Evolutionary conservation across 2,329 filamentous ascomycete species (phyloP).

Genomic region (Calonectria leucothoes): DNA sequence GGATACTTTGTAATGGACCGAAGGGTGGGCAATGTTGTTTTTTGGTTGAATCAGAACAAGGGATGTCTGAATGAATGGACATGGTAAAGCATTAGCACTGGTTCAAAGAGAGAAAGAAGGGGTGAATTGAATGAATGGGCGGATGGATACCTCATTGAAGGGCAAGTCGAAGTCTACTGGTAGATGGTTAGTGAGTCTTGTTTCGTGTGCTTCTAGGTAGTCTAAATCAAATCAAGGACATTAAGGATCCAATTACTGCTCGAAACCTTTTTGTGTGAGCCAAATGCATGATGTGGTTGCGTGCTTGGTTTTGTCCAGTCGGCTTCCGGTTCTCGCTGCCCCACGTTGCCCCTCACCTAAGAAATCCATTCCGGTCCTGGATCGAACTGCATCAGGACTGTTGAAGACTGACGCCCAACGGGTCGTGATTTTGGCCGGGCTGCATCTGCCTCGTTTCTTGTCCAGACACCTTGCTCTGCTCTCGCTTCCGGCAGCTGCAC

Average conservation of each 20-base stretch:
- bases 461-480: background rate
- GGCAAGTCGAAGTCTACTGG: slow-evolving; percentile 8
- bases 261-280: slow-evolving; percentile 24
- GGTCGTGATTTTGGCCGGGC: background rate
- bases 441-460: background rate
- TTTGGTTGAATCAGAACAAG: slow-evolving; percentile 3
- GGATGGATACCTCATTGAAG: slow-evolving; percentile 11
- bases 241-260: slow-evolving; percentile 15
- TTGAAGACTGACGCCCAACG: slow-evolving; percentile 20
- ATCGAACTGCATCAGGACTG: slow-evolving; percentile 11
- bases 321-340: slow-evolving; percentile 30
- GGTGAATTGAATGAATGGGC: slow-evolving; percentile 29
- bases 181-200: slow-evolving; percentile 17
- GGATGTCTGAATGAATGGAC: slow-evolving; percentile 21
- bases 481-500: background rate
- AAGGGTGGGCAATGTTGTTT: slow-evolving; percentile 29
- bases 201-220: slow-evolving; percentile 21
- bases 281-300: slow-evolving; percentile 39
- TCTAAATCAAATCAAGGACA: slow-evolving; percentile 18
- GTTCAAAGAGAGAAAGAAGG: slow-evolving; percentile 21
- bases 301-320: slow-evolving; percentile 33
- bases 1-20: slow-evolving; percentile 34
- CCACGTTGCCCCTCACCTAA: slow-evolving; percentile 39
- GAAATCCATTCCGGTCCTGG: slow-evolving; percentile 31
- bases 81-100: slow-evolving; percentile 29